Evolutionary conservation across 352 stramenopile genomes (phyloP).

Genomic region (Pseudoperonospora humuli): DNA sequence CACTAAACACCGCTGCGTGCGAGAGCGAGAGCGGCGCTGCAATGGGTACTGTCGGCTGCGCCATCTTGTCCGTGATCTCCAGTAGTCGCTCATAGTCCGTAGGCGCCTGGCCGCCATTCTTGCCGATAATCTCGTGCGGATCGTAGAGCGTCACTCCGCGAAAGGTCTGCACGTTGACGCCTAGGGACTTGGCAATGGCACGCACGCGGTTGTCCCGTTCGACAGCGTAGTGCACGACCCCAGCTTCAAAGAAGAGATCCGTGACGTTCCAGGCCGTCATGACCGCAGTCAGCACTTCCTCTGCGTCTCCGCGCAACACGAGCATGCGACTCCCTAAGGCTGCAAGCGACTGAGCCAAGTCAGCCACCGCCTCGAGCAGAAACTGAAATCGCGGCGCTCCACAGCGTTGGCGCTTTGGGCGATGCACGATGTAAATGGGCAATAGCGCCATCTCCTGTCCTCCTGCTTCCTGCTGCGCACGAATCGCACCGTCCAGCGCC

Average conservation of each 20-base stretch:
- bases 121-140: conserved; percentile 38
- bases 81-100: conserved; percentile 51
- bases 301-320: conserved; percentile 50
- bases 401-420: conserved; percentile 55
- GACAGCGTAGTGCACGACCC: conserved; percentile 41
- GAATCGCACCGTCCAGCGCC: conserved; percentile 67
- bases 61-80: conserved; percentile 44
- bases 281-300: conserved; percentile 42
- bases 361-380: conserved; percentile 85
- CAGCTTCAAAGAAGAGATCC: conserved; percentile 62
- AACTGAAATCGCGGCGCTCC: conserved; percentile 83
- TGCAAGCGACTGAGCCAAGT: conserved; percentile 48
- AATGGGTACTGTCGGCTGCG: conserved; percentile 41
- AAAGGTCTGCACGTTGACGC: conserved; percentile 30
- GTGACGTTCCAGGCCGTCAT: conserved; percentile 55
- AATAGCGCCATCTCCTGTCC: conserved; percentile 30
- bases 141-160: conserved; percentile 53
- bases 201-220: conserved; percentile 37
- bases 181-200: conserved; percentile 23
- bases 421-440: conserved; percentile 86
- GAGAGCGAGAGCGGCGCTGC: conserved; percentile 21
- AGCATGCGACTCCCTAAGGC: conserved; percentile 31
- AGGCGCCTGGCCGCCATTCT: conserved; percentile 34
- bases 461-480: conserved; percentile 8
- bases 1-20: conserved; percentile 13